These are phyloP conservation scores for Vitis cinerea DNA, from an alignment of 164 flowering plant species.

Conservation along the genomic window DNA sequence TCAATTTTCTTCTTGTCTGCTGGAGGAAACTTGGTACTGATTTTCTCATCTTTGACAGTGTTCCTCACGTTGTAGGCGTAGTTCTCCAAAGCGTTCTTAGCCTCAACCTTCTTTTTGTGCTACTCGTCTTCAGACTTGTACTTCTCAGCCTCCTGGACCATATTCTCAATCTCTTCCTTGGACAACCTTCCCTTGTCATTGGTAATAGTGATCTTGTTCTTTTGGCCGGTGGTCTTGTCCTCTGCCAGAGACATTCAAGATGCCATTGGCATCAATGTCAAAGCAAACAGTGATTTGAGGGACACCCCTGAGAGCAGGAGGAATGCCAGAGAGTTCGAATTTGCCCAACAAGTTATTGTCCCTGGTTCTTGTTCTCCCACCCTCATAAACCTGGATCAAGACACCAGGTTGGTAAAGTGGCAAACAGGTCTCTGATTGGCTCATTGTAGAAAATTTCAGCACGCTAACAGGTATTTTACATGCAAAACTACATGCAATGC, in stretches of 20 bases:
- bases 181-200: constrained; percentile 38
- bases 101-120: constrained; percentile 42
- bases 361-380: constrained; percentile 35
- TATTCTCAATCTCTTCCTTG: constrained; percentile 44
- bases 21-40: constrained; percentile 24
- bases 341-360: constrained; percentile 44
- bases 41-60: constrained; percentile 43
- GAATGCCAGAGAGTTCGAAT: constrained; percentile 42
- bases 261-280: constrained; percentile 39
- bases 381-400: constrained; percentile 40
- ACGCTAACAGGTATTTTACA: too few species aligned
- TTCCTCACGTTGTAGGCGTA: constrained; percentile 47
- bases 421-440: too few species aligned
- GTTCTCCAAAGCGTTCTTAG: constrained; percentile 46
- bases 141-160: constrained; percentile 50
- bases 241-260: constrained; percentile 45
- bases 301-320: constrained; percentile 40
- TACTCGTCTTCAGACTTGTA: constrained; percentile 48
- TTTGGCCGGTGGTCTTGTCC: constrained; percentile 43
- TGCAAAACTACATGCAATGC: too few species aligned
- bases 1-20: constrained; percentile 50
- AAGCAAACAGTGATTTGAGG: constrained; percentile 42
- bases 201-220: constrained; percentile 45
- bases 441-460: too few species aligned
- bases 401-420: constrained; percentile 32